These are phyloP conservation scores for Solanum pinnatisectum DNA, from an alignment of 257 asterid genomes.

Conservation along the genomic window DNA sequence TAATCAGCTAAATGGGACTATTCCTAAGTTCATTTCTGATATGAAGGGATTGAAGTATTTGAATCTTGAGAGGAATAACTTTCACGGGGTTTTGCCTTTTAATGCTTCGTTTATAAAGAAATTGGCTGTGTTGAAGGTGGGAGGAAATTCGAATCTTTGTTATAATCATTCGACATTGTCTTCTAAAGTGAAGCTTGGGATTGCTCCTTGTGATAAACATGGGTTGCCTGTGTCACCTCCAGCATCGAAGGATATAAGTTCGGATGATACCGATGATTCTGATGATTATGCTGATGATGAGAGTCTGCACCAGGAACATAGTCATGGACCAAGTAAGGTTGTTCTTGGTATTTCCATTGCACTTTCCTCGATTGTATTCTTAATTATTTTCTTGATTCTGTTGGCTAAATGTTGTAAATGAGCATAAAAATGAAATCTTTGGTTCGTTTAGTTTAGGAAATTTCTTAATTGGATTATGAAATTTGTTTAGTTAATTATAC, in stretches of 20 bases:
- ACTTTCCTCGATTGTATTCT: constrained; percentile 76
- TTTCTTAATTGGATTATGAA: neutral
- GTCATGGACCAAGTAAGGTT: constrained; percentile 79
- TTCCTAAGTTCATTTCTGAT: constrained; percentile 53
- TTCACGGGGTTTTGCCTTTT: constrained; percentile 81
- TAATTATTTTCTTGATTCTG: constrained; percentile 79
- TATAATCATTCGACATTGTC: constrained; percentile 53
- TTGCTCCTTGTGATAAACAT: constrained; percentile 73
- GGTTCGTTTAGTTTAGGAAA: neutral
- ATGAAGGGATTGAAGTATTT: constrained; percentile 65
- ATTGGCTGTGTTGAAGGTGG: constrained; percentile 54
- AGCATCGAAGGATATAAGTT: constrained; percentile 43
- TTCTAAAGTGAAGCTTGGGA: constrained; percentile 74
- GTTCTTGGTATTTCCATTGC: constrained; percentile 92
- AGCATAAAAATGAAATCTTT: constrained; percentile 2
- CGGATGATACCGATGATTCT: constrained; percentile 11
- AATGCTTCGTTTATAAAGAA: constrained; percentile 57
- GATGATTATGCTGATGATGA: constrained; percentile 19
- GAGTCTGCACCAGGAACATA: constrained; percentile 14
- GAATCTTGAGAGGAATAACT: constrained; percentile 63
- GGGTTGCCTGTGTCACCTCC: constrained; percentile 88
- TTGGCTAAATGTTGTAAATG: constrained; percentile 80
- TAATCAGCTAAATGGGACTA: constrained; percentile 70
- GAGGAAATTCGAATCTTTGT: constrained; percentile 69
- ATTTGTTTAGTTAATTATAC: neutral